Evolutionary conservation across 148 eudicot genomes (phyloP).

Genomic region (Camellia lanceoleosa): DNA sequence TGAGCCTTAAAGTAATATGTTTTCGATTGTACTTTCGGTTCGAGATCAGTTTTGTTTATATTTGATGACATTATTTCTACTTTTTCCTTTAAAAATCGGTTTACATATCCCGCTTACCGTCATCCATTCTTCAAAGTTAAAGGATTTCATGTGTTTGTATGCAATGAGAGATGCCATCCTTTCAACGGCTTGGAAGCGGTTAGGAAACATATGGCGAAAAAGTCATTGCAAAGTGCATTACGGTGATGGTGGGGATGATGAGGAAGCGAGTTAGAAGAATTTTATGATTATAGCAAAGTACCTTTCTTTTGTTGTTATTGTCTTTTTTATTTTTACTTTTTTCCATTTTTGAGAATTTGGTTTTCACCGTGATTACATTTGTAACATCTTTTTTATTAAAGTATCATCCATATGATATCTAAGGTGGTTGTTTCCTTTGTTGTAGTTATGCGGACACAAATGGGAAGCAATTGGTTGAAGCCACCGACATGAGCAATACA

Average conservation of each 20-base stretch:
- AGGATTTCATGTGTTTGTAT: slow-evolving; percentile 84
- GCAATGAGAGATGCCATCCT: slow-evolving; percentile 89
- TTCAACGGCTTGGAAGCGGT: slow-evolving; percentile 98
- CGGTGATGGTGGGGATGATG: slow-evolving; percentile 95
- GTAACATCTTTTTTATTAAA: neutral
- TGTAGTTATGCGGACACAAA: slow-evolving; percentile 66
- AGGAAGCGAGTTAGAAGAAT: slow-evolving; percentile 95
- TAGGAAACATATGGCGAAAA: slow-evolving; percentile 92
- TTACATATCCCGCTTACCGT: neutral
- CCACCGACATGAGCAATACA: slow-evolving; percentile 33
- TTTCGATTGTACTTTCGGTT: neutral
- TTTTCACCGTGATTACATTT: slow-evolving; percentile 4
- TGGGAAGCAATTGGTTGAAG: slow-evolving; percentile 74
- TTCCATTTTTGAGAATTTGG: neutral
- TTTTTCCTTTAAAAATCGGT: neutral
- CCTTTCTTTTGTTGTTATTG: neutral
- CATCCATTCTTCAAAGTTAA: slow-evolving; percentile 50
- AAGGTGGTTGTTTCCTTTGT: slow-evolving; percentile 10
- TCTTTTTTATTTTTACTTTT: neutral
- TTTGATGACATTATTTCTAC: neutral
- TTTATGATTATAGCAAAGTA: slow-evolving; percentile 92
- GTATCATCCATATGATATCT: neutral
- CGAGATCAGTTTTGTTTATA: neutral
- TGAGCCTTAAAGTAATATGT: slow-evolving; percentile 68
- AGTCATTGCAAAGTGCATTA: slow-evolving; percentile 94